A percentile compares a stretch with the other conserved stretches of the same genome.
phyloP scores from a whole-genome alignment of 192 early-diverging fungal species.

The Linnemannia elongata region DNA sequence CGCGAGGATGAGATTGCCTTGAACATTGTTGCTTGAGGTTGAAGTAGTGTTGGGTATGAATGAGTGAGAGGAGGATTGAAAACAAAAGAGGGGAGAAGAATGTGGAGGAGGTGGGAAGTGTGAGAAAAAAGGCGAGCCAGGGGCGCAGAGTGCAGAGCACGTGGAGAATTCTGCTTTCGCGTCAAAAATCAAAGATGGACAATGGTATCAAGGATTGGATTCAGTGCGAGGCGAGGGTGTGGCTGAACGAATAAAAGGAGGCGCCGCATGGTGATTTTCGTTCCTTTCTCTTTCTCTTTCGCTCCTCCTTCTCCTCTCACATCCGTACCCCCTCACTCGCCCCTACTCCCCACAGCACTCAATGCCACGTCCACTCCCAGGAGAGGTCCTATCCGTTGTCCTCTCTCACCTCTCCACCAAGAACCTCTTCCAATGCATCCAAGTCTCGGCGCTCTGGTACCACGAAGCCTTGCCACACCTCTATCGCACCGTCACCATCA shows the following conservation, averaged over 20 bases:
- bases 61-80: slow-evolving; percentile 1
- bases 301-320: no score
- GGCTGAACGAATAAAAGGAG: neutral
- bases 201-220: neutral
- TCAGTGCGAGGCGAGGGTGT: neutral
- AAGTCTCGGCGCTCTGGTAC: neutral
- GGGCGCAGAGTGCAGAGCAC: neutral
- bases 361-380: neutral
- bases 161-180: neutral
- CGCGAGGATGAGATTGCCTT: slow-evolving; percentile 6
- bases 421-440: neutral
- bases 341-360: no score
- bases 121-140: neutral
- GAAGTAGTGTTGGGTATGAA: neutral
- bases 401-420: no score
- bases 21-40: slow-evolving; percentile 2
- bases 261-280: no score
- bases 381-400: neutral
- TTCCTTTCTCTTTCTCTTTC: slow-evolving; percentile 3
- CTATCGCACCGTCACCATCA: neutral
- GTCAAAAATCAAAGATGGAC: no score
- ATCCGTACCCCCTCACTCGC: neutral
- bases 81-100: neutral
- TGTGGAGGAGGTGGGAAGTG: neutral
- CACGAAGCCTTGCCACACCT: neutral